Evolutionary conservation across 1,284 basidiomycete genomes (phyloP).

Genomic region (Bondarzewia mesenterica): DNA sequence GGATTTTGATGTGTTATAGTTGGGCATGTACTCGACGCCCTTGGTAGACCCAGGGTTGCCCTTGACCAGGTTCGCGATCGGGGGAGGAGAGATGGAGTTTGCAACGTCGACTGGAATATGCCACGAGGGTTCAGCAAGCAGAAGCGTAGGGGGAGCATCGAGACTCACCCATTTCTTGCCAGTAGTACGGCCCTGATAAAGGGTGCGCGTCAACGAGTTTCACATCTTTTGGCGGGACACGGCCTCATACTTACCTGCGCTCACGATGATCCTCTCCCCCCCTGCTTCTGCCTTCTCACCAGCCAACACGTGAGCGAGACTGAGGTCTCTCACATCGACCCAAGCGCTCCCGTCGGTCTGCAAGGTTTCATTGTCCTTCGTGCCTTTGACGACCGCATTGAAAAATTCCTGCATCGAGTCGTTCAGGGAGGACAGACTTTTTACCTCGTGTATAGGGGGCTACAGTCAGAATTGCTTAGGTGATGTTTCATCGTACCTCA

Average conservation of each 20-base stretch:
- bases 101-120: constrained; percentile 5
- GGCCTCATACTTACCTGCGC: too few species aligned
- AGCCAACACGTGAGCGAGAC: constrained; percentile 47
- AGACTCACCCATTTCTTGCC: constrained; percentile 24
- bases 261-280: constrained; percentile 52
- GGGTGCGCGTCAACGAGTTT: too few species aligned
- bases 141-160: not conserved
- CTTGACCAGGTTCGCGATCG: constrained; percentile 15
- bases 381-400: constrained; percentile 23
- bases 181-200: too few species aligned
- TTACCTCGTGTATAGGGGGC: constrained; percentile 43
- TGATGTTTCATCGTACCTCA: too few species aligned
- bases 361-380: constrained; percentile 13
- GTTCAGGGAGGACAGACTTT: constrained; percentile 39
- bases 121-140: not conserved
- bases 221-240: too few species aligned
- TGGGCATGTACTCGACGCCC: constrained; percentile 21
- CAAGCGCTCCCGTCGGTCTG: constrained; percentile 22
- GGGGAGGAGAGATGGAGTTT: constrained; percentile 4
- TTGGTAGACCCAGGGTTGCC: constrained; percentile 16
- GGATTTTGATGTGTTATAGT: constrained; percentile 32
- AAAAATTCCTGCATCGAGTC: constrained; percentile 34
- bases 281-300: constrained; percentile 47
- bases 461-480: too few species aligned
- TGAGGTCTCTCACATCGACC: constrained; percentile 60